Base-by-base conservation (phyloP, 2,329 filamentous ascomycete species). In the Nemania diffusa region DNA sequence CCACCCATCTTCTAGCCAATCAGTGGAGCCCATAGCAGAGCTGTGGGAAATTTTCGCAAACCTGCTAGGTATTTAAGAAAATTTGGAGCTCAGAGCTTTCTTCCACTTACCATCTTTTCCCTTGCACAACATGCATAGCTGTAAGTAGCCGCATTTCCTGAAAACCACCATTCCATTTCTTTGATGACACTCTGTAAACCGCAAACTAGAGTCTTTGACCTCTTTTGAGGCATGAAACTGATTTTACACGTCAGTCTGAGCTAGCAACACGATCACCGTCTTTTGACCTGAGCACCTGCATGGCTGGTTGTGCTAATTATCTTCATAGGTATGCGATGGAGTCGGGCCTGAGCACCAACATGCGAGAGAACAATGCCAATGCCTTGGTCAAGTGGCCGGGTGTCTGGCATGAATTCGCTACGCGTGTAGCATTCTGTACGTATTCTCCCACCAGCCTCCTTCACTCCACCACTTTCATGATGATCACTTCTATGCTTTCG, bases 171-270 rank as follows among this genome's bases (percentile, higher is more conserved):
- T 20, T 48, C 32, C 60, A 67, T 72, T 68, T 74, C 72, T 72
- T 78, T 84, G 92, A 95, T 95, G 92, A 94, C 90, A 93, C 83
- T 80, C 80, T 84, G 84, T 85, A 87, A 90, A 93, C 91, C 91
- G 88, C 90, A 85, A 83, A 81, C 81, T 97, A 97, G 93, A 97
- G 93, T 97, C 93, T 97, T 96, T 96, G 93, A 97, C 74, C 74
- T 90, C 91, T 84, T 80, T 79, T 80, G 66, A 61, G 85, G 89
- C 87, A 91, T 95, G 92, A 94, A 94, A 95, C 90, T 81, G 88
- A 85, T 88, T 89, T 92, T 90, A 88, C 90, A 95, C 92, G 92
- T 96, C 92, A 96, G 92, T 93, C 92, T 96, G 92, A 96, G 85
- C 81, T 78, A 78, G 72, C 71, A 76, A 63, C 27, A 53, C 24